Percentiles rank a stretch among this genome's conserved stretches.
phyloP scores from a whole-genome alignment of 441 rosid species.

The Populus trichocarpa region DNA sequence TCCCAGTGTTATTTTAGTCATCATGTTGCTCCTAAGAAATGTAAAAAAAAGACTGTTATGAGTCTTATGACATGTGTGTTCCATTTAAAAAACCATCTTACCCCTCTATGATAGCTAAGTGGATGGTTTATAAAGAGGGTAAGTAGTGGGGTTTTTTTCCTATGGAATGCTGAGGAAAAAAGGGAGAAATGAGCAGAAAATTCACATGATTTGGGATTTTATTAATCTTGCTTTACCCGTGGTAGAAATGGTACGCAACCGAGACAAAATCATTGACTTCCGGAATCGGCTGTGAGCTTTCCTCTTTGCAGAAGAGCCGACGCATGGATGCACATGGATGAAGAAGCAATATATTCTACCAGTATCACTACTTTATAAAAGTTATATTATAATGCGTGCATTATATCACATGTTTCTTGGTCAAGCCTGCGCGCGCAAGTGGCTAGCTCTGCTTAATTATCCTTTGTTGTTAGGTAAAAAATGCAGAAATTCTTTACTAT shows the following conservation, averaged over 20 bases:
- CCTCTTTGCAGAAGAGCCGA: too few species aligned
- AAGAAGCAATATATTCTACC: too few species aligned
- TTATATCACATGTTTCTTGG: too few species aligned
- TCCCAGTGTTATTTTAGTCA: too few species aligned
- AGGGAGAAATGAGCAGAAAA: neutral
- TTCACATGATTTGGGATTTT: neutral
- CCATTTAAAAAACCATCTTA: neutral
- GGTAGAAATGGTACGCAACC: neutral
- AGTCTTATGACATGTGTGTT: too few species aligned
- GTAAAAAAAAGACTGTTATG: too few species aligned
- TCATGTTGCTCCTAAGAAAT: too few species aligned
- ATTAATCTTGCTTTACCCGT: neutral
- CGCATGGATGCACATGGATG: too few species aligned
- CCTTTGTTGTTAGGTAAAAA: neutral
- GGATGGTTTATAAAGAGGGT: neutral
- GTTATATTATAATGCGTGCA: neutral
- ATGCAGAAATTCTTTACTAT: neutral
- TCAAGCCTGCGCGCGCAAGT: too few species aligned
- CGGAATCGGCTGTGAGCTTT: too few species aligned
- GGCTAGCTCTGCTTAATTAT: too few species aligned
- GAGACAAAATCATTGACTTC: too few species aligned
- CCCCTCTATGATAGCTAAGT: neutral
- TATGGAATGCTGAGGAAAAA: neutral
- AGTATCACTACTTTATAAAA: neutral
- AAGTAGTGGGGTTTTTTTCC: neutral